Conservation (phyloP, 2,329 filamentous ascomycete species). For the Colletotrichum cordylinicola region DNA sequence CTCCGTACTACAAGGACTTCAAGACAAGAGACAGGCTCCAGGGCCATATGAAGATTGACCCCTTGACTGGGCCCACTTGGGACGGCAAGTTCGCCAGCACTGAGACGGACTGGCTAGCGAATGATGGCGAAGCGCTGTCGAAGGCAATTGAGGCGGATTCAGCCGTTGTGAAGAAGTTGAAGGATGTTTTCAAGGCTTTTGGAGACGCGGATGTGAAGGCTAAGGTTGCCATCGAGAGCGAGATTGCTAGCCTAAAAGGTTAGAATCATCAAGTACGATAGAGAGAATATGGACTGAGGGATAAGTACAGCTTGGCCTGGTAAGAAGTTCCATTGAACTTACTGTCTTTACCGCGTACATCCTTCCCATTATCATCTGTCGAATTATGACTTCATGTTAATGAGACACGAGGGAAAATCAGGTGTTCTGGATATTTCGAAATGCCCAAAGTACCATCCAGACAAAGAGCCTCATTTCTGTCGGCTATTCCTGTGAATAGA, state of each 20-base stretch:
- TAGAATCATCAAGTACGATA: background rate
- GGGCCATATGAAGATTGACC: background rate
- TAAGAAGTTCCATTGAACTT: background rate
- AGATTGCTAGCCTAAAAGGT: background rate
- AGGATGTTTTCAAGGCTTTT: background rate
- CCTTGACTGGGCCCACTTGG: background rate
- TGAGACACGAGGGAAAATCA: too few relatives aligned
- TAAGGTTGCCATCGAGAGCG: background rate
- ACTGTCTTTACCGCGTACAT: too few relatives aligned
- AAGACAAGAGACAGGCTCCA: background rate
- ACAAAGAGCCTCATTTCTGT: too few relatives aligned
- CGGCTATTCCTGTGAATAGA: background rate
- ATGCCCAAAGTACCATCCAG: too few relatives aligned
- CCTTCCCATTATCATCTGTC: too few relatives aligned
- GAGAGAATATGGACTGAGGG: background rate
- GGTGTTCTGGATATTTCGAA: too few relatives aligned
- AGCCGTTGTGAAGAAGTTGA: background rate
- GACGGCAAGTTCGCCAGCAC: background rate
- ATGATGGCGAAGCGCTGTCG: background rate
- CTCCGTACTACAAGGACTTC: background rate
- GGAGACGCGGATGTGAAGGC: background rate
- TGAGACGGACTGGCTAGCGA: background rate
- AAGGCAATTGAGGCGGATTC: background rate
- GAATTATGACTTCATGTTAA: too few relatives aligned
- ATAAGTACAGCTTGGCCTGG: background rate